Evolutionary conservation across 768 basidiomycete genomes (phyloP), one percentile per base, ranked within the genome.

Genomic region (Macrolepiota dolichaula): DNA sequence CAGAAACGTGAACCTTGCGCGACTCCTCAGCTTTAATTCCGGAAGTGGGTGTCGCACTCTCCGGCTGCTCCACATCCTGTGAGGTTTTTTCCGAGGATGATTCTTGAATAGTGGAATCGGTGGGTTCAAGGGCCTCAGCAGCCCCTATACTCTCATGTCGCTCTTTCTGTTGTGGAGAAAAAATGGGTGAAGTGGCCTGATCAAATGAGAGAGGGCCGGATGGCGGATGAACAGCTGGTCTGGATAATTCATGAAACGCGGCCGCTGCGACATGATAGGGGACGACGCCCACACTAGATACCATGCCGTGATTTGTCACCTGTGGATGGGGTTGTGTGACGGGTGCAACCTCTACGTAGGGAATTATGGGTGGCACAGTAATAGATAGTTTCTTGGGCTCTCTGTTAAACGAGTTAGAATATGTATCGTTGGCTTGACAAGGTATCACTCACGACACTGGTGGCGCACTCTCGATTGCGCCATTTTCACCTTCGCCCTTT

Each of bases 1-100:
- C 44, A n/a, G 59, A 61, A 36, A 61, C 42, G 12, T 49, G 59
- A 19, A 61, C 52, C 24, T 54, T 55, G 44, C 59, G 52, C 15
- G 42, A 36, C 5, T 10, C 46, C 11, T 54, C 52, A 0, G 15
- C 52, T 19, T 12, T 35, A 13, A 44, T n/a, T 11, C 17, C 25
- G n/a, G 52, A 19, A 27, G n/a, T 10, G 19, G 24, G 13, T 12
- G 25, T 22, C 25, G 11, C 5, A 13, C n/a, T 29, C 10, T 17
- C 44, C 25, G n/a, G 40, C 29, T 10, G 40, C 25, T 37, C 17
- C 25, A 49, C 37, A 13, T 22, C 46, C 4, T 25, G 46, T 5
- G 42, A 47, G 35, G 35, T 35, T 35, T 24, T 19, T 29, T 0
- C 35, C 10, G 19, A 37, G 12, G 56, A 11, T 11, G 35, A 17